Base-by-base conservation (phyloP, 371 early-diverging fungal genomes). In the Encephalitozoon intestinalis region DNA sequence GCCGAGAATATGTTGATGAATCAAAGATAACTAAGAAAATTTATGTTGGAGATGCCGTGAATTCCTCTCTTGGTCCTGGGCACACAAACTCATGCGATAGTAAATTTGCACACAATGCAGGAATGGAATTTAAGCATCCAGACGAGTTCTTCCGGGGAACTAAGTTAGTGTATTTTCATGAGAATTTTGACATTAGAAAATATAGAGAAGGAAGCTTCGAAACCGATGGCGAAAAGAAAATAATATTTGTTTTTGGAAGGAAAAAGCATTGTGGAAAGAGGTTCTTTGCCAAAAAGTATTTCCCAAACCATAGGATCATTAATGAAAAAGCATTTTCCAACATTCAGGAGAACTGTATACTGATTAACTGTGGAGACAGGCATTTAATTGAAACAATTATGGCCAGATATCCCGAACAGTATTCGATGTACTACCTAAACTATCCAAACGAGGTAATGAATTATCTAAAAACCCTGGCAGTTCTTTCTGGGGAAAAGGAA, bases 91-190 rank as follows among this genome's bases (percentile, higher is more conserved):
- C 53, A 49, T 66, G 65, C 43, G 77, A 77, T 58, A 63, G 65
- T 11, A 70, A 77, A 28, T 77, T 70, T 70, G 77, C 77, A n/a
- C 66, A 70, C 28, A 77, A 77, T 71, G 25, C 44, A n/a, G 25
- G 52, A 15, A 52, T 77, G n/a, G 40, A 63, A 37, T 77, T 77
- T 39, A 70, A 54, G 37, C 65, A 66, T 25, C 77, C 77, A 46
- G 77, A 70, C 28, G 39, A 50, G 41, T 77, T 64, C 43, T 77
- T 77, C 52, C 2, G 39, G 11, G 52, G 52, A 6, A 26, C 37
- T 31, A 2, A 30, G 9, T 25, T 34, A 3, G 51, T 58, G 1
- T 15, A 18, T 31, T 23, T 23, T 2, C 51, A 46, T 40, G 26
- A 64, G 18, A 1, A 25, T 5, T 37, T 69, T 44, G 41, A 63